Percentiles rank a stretch among this genome's conserved stretches.
Evolutionary conservation across 1,139 yeast species (phyloP).

Genomic region (Yamadazyma dushanensis): DNA sequence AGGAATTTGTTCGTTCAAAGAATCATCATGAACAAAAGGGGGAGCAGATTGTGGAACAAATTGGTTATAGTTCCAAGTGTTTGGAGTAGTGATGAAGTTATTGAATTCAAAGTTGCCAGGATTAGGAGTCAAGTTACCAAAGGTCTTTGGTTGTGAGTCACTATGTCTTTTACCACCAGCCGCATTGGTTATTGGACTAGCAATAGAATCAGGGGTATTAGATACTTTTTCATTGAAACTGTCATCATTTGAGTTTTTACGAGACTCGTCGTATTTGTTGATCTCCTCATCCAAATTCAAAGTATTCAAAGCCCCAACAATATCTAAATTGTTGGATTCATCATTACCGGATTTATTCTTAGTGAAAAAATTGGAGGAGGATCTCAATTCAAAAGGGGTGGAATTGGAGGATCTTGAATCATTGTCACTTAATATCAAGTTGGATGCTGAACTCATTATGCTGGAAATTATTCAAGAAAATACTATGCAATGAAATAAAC

Average conservation of each 20-base stretch:
- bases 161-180: background rate
- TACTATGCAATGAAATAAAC: background rate
- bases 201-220: background rate
- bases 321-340: constrained; percentile 33
- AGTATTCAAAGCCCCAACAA: constrained; percentile 44
- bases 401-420: constrained; percentile 6
- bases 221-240: background rate
- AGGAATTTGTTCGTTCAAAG: constrained; percentile 16
- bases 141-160: constrained; percentile 5
- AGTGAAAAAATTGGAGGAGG: constrained; percentile 15
- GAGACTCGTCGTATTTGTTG: constrained; percentile 11
- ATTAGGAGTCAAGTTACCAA: constrained; percentile 36
- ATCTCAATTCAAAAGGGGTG: constrained; percentile 6
- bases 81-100: constrained; percentile 18
- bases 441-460: constrained; percentile 3
- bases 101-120: constrained; percentile 20
- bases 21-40: constrained; percentile 24
- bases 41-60: constrained; percentile 38
- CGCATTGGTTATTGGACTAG: constrained; percentile 1
- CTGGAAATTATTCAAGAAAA: background rate
- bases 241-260: constrained; percentile 6
- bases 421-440: background rate
- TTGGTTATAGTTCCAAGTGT: constrained; percentile 29
- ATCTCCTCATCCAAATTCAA: constrained; percentile 41
- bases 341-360: constrained; percentile 1